phyloP scores from a whole-genome alignment of 2,329 filamentous ascomycete genomes.

The Curvularia spicifera region DNA sequence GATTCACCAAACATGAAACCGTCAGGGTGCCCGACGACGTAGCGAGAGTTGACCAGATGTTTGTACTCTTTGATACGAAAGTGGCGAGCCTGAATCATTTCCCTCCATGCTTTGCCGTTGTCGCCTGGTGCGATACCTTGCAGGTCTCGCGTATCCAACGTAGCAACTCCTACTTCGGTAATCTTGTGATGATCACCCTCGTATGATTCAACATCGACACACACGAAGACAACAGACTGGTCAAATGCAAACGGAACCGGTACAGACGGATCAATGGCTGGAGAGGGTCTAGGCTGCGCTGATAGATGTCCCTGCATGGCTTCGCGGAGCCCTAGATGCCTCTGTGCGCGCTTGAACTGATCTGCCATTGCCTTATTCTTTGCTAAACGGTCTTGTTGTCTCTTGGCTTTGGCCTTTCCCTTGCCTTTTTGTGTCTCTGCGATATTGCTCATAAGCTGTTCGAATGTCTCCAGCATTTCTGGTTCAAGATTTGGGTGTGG shows the following conservation, averaged over 20 bases:
- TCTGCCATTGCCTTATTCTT: conserved; percentile 61
- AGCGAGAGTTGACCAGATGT: conserved; percentile 70
- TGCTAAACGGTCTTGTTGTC: conserved; percentile 56
- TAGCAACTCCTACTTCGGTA: conserved; percentile 86
- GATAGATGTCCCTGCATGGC: not conserved
- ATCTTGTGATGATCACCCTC: conserved; percentile 71
- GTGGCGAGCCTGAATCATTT: conserved; percentile 72
- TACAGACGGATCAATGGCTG: conserved; percentile 28
- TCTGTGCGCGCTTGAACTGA: conserved; percentile 68
- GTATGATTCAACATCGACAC: conserved; percentile 82
- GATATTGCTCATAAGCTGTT: conserved; percentile 60
- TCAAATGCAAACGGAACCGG: conserved; percentile 50
- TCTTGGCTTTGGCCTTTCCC: conserved; percentile 57
- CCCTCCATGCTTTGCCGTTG: conserved; percentile 70
- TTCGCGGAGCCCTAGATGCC: conserved; percentile 72
- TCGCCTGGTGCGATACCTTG: conserved; percentile 64
- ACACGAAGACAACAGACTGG: conserved; percentile 69
- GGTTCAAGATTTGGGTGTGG: conserved; percentile 39
- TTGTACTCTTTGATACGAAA: conserved; percentile 75
- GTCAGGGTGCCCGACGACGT: conserved; percentile 75
- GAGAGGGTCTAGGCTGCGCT: not conserved
- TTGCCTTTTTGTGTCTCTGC: conserved; percentile 59
- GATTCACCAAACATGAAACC: conserved; percentile 74
- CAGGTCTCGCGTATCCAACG: conserved; percentile 73
- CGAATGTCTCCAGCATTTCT: conserved; percentile 57